Evolutionary conservation across 2,329 filamentous ascomycete species (phyloP), one percentile per base, ranked within the genome.

Genomic region (Aureobasidium leucospermi): DNA sequence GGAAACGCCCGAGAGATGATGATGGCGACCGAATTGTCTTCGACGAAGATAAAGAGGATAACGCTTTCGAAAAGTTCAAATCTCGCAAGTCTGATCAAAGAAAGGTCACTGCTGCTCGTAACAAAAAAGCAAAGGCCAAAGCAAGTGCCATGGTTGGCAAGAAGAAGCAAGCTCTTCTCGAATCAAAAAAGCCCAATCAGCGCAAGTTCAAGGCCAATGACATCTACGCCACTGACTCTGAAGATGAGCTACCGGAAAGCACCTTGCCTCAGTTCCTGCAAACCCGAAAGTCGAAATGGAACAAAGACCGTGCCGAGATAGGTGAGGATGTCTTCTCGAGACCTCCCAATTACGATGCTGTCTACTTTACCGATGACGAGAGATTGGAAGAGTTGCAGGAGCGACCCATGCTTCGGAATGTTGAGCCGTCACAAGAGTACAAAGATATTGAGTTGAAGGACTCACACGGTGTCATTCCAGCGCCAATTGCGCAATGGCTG

Each of bases 401-500:
- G 70, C 86, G 85, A 56, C 93, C 93, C 0, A 75, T 81, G 1
- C 88, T 97, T 57, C 73, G 75, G 70, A 80, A 66, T 2, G 75
- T 88, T 56, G 85, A 83, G 55, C 86, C 89, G 0, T 87, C 83
- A 36, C 81, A 86, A 13, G 78, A 79, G 0, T 92, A 94, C 71
- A 79, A 86, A 66, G 89, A 95, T 63, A 86, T 96, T 49, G 78
- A 83, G 47, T 78, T 97, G 28, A 81, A 83, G 13, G 85, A 86
- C 65, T 95, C 92, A 0, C 82, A 84, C 0, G 93, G 92, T 0
- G 69, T 91, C 3, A 91, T 99, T 41, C 94, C 94, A 0, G 91
- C 89, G 0, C 84, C 90, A 0, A 90, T 97, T 58, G 92, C 93
- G 0, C 92, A 94, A 69, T 96, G 94, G 75, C 78, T 99, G 51